A percentile compares a stretch with the other conserved stretches of the same genome.
Evolutionary conservation across 805 yeast genomes (phyloP).

Genomic region (Metschnikowia gruessii): DNA sequence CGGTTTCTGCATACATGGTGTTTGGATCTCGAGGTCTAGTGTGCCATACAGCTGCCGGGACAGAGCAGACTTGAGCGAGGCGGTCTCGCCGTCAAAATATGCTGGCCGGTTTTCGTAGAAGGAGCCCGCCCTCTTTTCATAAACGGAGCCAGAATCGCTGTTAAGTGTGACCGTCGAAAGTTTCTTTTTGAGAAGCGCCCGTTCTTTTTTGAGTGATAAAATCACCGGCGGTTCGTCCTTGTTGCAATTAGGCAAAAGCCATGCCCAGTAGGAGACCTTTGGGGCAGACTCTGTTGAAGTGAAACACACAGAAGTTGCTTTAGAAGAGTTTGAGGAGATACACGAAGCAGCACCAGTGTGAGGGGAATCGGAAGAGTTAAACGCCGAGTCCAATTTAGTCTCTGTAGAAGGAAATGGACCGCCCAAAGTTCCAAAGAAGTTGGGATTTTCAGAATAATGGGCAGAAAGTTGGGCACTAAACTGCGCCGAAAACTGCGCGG

Average conservation of each 20-base stretch:
- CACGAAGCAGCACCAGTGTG: too few relatives aligned
- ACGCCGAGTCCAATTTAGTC: too few relatives aligned
- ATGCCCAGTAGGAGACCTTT: constrained; percentile 2
- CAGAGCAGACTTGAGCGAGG: constrained; percentile 11
- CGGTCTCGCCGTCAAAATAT: constrained; percentile 12
- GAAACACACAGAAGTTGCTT: not conserved
- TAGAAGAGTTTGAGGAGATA: too few relatives aligned
- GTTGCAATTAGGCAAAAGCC: constrained; percentile 10
- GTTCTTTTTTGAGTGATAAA: not conserved
- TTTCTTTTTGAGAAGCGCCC: constrained; percentile 17
- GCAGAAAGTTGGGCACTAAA: too few relatives aligned
- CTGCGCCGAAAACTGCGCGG: too few relatives aligned
- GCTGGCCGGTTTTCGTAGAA: too few relatives aligned
- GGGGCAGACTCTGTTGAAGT: not conserved
- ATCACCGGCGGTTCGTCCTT: not conserved
- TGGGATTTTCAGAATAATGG: too few relatives aligned
- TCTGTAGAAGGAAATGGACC: too few relatives aligned
- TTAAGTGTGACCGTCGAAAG: constrained; percentile 23
- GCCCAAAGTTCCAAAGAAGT: too few relatives aligned
- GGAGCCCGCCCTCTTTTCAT: constrained; percentile 10
- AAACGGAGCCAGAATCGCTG: constrained; percentile 7
- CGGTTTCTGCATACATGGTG: constrained; percentile 1
- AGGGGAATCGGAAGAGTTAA: too few relatives aligned
- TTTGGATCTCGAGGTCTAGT: constrained; percentile 20
- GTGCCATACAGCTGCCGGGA: constrained; percentile 14